A percentile compares a stretch with the other conserved stretches of the same genome.
These are phyloP conservation scores for Psilocybe cyanescens DNA, from an alignment of 768 basidiomycete genomes.

Conservation along the genomic window DNA sequence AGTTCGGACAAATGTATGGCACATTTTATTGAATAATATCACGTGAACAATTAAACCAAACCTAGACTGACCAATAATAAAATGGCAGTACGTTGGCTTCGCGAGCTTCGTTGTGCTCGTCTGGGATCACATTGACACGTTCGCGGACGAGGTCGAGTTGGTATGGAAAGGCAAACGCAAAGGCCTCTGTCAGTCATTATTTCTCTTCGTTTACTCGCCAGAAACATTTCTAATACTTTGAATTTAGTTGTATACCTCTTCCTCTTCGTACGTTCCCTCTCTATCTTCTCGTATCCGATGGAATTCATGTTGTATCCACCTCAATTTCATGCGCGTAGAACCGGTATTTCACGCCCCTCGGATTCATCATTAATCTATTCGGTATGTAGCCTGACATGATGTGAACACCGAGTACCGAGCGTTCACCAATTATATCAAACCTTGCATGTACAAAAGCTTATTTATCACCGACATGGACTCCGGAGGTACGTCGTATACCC, in stretches of 20 bases:
- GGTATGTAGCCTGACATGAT: slow-evolving; percentile 29
- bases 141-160: slow-evolving; percentile 54
- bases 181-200: slow-evolving; percentile 39
- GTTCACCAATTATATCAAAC: no score
- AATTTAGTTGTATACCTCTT: slow-evolving; percentile 45
- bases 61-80: neutral
- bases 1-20: slow-evolving; percentile 21
- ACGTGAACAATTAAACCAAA: no score
- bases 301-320: neutral
- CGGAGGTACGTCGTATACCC: slow-evolving; percentile 31
- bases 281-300: neutral
- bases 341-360: slow-evolving; percentile 65
- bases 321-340: slow-evolving; percentile 41
- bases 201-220: slow-evolving; percentile 2
- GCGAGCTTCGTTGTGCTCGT: slow-evolving; percentile 53
- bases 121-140: slow-evolving; percentile 61
- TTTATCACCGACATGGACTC: slow-evolving; percentile 42
- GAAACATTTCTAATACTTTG: neutral
- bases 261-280: slow-evolving; percentile 35
- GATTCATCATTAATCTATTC: slow-evolving; percentile 61
- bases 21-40: no score
- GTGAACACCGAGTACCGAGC: no score
- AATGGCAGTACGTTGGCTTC: slow-evolving; percentile 51
- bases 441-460: slow-evolving; percentile 34
- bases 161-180: slow-evolving; percentile 54